A percentile compares a stretch with the other conserved stretches of the same genome.
These are phyloP conservation scores for Phytophthora hibernalis DNA, from an alignment of 352 stramenopile genomes.

Conservation along the genomic window DNA sequence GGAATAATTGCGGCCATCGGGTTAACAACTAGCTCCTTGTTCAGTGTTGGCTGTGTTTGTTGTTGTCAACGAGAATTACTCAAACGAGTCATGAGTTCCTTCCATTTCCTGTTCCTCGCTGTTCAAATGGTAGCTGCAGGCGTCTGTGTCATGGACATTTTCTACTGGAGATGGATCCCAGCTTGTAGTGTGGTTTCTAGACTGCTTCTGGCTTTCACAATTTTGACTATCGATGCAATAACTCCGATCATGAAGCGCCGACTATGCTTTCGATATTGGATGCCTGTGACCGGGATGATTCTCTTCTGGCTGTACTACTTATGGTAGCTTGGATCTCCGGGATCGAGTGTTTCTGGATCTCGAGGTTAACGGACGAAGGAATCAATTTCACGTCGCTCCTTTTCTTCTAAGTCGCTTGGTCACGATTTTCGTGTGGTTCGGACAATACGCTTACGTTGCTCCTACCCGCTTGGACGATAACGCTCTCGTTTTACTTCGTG, in stretches of 20 bases:
- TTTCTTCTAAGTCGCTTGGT: slow-evolving; percentile 19
- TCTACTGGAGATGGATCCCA: slow-evolving; percentile 10
- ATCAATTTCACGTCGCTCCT: slow-evolving; percentile 12
- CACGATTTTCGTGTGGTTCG: slow-evolving; percentile 16
- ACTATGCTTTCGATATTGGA: slow-evolving; percentile 15
- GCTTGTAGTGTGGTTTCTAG: slow-evolving; percentile 1
- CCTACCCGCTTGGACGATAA: slow-evolving; percentile 9
- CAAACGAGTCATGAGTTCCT: slow-evolving; percentile 17
- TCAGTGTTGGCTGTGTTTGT: not conserved
- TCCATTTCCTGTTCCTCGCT: slow-evolving; percentile 15
- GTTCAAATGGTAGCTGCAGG: not conserved
- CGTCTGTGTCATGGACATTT: slow-evolving; percentile 7
- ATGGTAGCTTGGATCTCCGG: slow-evolving; percentile 10
- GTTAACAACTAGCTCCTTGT: not conserved
- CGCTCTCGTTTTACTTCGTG: slow-evolving; percentile 17
- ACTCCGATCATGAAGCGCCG: slow-evolving; percentile 15
- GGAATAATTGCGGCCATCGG: slow-evolving; percentile 1
- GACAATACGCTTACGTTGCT: slow-evolving; percentile 8
- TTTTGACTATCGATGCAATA: slow-evolving; percentile 17
- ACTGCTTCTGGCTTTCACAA: not conserved
- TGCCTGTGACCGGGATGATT: not conserved
- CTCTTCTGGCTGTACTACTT: slow-evolving; percentile 1
- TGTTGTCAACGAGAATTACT: slow-evolving; percentile 10
- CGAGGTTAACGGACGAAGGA: not conserved
- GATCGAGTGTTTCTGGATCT: slow-evolving; percentile 20